Conservation (phyloP, 148 eudicot species). For the Nepenthes mirabilis region DNA sequence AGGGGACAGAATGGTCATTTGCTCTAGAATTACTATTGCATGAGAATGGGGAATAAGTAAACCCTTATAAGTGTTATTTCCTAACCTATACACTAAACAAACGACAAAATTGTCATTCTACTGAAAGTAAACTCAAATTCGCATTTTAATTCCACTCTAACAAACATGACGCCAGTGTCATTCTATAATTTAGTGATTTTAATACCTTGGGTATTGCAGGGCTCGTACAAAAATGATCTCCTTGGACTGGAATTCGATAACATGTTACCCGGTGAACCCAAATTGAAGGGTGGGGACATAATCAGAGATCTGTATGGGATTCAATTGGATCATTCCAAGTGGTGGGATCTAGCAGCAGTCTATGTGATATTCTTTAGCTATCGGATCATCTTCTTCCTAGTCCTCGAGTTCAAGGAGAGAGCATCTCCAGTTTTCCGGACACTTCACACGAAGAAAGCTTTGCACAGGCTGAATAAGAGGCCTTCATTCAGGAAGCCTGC, state of each 20-base stretch:
- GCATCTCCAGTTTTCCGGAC: conserved; percentile 36
- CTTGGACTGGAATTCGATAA: conserved; percentile 65
- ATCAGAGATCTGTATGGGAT: conserved; percentile 38
- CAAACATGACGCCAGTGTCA: too few relatives aligned
- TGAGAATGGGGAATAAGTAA: too few relatives aligned
- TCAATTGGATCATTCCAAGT: conserved; percentile 50
- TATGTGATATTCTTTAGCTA: conserved; percentile 37
- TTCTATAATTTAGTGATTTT: too few relatives aligned
- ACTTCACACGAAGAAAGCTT: conserved; percentile 38
- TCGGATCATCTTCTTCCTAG: conserved; percentile 38
- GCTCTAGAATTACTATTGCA: too few relatives aligned
- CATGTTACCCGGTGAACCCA: conserved; percentile 37
- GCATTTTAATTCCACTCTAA: conserved; percentile 4
- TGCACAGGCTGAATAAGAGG: conserved; percentile 46
- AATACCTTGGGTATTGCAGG: conserved; percentile 19
- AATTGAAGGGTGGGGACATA: conserved; percentile 40
- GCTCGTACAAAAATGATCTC: conserved; percentile 66
- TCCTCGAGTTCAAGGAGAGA: conserved; percentile 54
- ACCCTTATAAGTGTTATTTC: too few relatives aligned
- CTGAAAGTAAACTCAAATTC: neutral
- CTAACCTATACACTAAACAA: too few relatives aligned
- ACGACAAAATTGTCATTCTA: neutral
- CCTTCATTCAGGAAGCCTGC: conserved; percentile 53
- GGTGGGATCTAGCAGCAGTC: conserved; percentile 60
- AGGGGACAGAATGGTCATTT: too few relatives aligned